Base-by-base conservation (phyloP, 2,329 filamentous ascomycete species). In the Neopestalotiopsis sp. region DNA sequence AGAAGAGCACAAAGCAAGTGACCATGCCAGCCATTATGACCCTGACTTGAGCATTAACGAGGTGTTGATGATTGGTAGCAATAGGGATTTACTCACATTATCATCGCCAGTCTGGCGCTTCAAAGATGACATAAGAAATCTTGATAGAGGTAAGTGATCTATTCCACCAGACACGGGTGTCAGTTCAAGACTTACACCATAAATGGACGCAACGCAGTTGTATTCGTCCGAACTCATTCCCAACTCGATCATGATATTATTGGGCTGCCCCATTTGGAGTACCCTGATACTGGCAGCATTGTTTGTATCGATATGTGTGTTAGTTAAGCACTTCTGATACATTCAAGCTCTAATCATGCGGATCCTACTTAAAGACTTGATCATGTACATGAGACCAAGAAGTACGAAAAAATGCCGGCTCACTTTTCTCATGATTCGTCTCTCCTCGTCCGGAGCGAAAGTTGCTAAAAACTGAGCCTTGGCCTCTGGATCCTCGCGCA, bases 1-100 rank as follows among this genome's bases (percentile, higher is more conserved):
- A 77, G 61, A 85, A 78, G 17, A 85, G 74, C 5, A 85, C 79
- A 72, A 84, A 85, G 68, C 81, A 84, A 0, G 80, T 74, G 32
- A 85, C 77, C 38, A 80, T 81, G 49, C 79, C 81, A 0, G 75
- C 79, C 64, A 80, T 78, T 66, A 83, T 80, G 24, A 81, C 67
- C 70, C 74, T 74, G 32, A 40, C 5, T 28, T 40, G 61, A 24
- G 20, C 20, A 40, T 63, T 24, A 63, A 14, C 61, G 6, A 42
- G 13, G 17, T 10, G 13, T 38, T 38, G 9, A 5, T 53, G 12
- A 4, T 42, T 30, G 14, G 1, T 2, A 14, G 30, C 30, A 14
- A 61, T 61, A 14, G 20, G 17, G 3, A 45, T 5, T 53, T 17
- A 57, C 71, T 40, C 17, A 79, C 74, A 82, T 80, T 24, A 83